Evolutionary conservation across 306 rosid genomes (phyloP).

Genomic region (Cyclanthera cordifolia): DNA sequence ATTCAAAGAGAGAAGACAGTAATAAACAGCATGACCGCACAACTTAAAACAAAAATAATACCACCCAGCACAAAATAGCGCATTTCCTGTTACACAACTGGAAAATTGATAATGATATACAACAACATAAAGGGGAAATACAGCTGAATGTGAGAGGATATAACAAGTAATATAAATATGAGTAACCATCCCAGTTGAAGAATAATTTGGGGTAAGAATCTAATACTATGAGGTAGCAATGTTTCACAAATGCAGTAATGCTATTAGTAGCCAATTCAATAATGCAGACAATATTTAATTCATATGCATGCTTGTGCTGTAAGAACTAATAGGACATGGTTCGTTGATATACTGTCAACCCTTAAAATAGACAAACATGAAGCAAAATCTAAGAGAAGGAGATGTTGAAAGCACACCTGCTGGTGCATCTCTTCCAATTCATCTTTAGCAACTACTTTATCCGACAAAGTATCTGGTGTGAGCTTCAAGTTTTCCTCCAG

Average conservation of each 20-base stretch:
- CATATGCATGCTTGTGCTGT: background rate
- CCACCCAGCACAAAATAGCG: background rate
- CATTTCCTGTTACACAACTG: background rate
- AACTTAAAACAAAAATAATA: constrained; percentile 8
- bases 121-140: background rate
- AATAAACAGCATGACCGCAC: background rate
- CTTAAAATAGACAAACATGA: background rate
- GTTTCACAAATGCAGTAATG: background rate
- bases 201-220: background rate
- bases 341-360: background rate
- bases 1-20: constrained; percentile 18
- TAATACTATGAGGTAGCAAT: background rate
- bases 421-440: constrained; percentile 88
- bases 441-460: constrained; percentile 67
- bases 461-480: constrained; percentile 70
- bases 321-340: background rate
- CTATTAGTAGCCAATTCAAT: background rate
- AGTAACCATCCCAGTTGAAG: background rate
- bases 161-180: background rate
- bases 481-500: constrained; percentile 86
- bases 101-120: background rate
- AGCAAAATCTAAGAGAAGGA: background rate
- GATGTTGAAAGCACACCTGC: constrained; percentile 38
- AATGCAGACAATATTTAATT: background rate
- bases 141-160: background rate